Conservation (phyloP, 2,329 filamentous ascomycete genomes). For the Plectosphaerella sp. region DNA sequence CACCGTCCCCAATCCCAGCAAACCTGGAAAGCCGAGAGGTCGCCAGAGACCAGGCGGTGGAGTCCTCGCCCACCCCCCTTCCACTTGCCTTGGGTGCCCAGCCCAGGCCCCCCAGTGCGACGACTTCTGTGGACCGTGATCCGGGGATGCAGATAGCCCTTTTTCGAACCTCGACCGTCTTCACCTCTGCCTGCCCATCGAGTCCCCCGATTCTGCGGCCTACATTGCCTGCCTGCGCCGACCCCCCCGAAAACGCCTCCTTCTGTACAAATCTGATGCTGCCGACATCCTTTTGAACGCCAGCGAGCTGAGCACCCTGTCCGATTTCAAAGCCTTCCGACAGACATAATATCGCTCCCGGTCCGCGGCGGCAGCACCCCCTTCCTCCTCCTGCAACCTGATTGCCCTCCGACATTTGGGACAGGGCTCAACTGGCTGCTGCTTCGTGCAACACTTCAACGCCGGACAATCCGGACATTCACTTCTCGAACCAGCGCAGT, state of each 20-base stretch:
- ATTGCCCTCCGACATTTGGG: background rate
- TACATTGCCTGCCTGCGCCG: background rate
- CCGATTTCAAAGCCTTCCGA: background rate
- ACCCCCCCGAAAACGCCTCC: background rate
- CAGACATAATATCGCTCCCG: background rate
- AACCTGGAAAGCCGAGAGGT: too few relatives aligned
- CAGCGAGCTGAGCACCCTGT: background rate
- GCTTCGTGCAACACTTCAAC: background rate
- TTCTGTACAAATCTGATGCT: background rate
- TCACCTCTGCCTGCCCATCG: background rate
- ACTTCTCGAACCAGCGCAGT: background rate
- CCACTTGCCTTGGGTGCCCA: background rate
- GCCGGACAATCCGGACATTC: background rate
- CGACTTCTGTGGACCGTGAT: background rate
- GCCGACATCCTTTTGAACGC: background rate
- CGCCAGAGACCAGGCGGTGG: too few relatives aligned
- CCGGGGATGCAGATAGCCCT: slow-evolving; percentile 3
- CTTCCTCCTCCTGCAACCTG: background rate
- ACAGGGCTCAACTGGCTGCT: background rate
- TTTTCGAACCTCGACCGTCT: background rate
- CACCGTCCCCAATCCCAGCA: too few relatives aligned
- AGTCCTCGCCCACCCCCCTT: background rate
- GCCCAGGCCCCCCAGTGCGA: background rate
- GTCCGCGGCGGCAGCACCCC: too few relatives aligned
- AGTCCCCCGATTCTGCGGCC: background rate